Base-by-base conservation (phyloP, 2,329 filamentous ascomycete species). In the Xylariaceae sp. region DNA sequence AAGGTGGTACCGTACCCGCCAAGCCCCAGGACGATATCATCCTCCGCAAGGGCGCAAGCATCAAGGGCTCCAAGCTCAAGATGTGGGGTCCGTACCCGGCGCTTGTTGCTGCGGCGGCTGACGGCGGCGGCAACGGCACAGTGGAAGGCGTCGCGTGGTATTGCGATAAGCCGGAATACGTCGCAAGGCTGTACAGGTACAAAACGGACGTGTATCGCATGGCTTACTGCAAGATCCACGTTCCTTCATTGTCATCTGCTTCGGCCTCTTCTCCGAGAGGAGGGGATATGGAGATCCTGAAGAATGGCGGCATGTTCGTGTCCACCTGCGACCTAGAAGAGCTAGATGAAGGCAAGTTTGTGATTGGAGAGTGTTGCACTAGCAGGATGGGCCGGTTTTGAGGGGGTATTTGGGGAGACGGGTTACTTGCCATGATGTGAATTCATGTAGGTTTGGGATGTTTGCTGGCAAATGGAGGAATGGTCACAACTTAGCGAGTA, bases 221-320 rank as follows among this genome's bases (percentile, higher is more conserved):
- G 45, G 59, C 54, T 4, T 55, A 48, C 36, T 59, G 57, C 42
- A 33, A 56, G n/a, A 50, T 66, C 43, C n/a, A n/a, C n/a, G 51
- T 9, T 27, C 30, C 40, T 43, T 45, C 26, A 29, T 15, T 9
- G 4, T 45, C 27, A 15, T 29, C 24, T 29, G 5, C 18, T 29
- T 20, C 5, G 7, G 3, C 47, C n/a, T 18, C 23, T 16, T 4
- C 40, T 10, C 23, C 15, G 9, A 45, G 45, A 6, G 53, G 48
- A 6, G 10, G 18, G 1, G 26, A 11, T 4, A 21, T 32, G 4
- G 47, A 55, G 20, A 11, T 51, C 21, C 37, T 66, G 15, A 24
- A 50, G 33, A 50, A 59, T 35, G 59, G 56, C 2, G 61, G 64
- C 18, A 43, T 53, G 4, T 66, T 66, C 26, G 61, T 65, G 10